Base-by-base conservation (phyloP, 2,329 filamentous ascomycete species). In the Monosporascus sp. region DNA sequence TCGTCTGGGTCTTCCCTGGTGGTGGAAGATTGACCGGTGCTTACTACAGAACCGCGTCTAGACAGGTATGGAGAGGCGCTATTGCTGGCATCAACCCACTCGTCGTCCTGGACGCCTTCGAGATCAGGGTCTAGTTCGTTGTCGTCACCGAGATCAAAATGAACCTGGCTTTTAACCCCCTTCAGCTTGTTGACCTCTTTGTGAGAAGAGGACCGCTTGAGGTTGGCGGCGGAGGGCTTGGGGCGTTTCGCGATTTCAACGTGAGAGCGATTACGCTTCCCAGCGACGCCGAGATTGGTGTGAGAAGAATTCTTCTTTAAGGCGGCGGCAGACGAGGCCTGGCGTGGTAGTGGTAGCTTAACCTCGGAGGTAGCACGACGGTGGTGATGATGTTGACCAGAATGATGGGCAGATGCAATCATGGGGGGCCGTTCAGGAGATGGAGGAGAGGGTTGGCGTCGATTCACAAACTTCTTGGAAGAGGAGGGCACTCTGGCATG, bases 31-130 rank as follows among this genome's bases (percentile, higher is more conserved):
- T 76, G 77, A 20, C 71, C 75, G 58, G 75, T 78, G 67, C 76
- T 75, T 54, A 75, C 74, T 35, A 79, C 68, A 2, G 79, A 82
- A 26, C 76, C 67, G 62, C 74, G 72, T 53, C 78, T 70, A 14
- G 78, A 79, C 46, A 80, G 69, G 56, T 82, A 79, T 5, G 83
- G 83, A 11, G 82, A 85, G 50, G 82, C 83, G 53, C 81, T 84
- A 47, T 76, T 77, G 68, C 82, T 86, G 55, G 83, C 82, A 68
- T 87, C 84, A 43, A 86, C 81, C 84, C 84, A 87, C 71, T 83
- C 83, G 74, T 84, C 81, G 50, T 81, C 78, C 40, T 67, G 67
- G 43, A 72, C 69, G 35, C 68, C 68, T 43, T 68, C 68, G 20
- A 20, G n/a, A 14, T 22, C 41, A 20, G 14, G n/a, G 14, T 74